Conservation (phyloP, 495 filamentous ascomycete genomes). For the Neurospora sp. region DNA sequence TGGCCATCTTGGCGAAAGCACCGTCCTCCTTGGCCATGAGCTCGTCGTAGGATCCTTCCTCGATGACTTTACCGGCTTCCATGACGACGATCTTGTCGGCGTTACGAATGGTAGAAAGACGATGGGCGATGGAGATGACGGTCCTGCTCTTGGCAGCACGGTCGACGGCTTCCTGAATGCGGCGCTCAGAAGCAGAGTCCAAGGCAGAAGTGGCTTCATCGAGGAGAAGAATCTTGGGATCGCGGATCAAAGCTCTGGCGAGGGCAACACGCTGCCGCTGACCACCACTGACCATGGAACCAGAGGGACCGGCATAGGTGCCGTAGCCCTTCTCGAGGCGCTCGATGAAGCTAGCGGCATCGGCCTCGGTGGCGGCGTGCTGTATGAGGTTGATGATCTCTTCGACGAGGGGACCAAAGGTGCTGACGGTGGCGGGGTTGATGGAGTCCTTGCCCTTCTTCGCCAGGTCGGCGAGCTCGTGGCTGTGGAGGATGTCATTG, state of each 20-base stretch:
- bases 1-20: slow-evolving; percentile 40
- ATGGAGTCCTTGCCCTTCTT: slow-evolving; percentile 7
- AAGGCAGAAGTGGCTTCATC: slow-evolving; percentile 88
- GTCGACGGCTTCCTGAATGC: slow-evolving; percentile 83
- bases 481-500: slow-evolving; percentile 8
- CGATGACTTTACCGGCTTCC: slow-evolving; percentile 65
- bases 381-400: slow-evolving; percentile 55
- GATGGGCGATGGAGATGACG: slow-evolving; percentile 87
- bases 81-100: slow-evolving; percentile 95
- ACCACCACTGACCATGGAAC: slow-evolving; percentile 78
- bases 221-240: slow-evolving; percentile 79
- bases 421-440: background rate
- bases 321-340: slow-evolving; percentile 77
- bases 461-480: slow-evolving; percentile 8
- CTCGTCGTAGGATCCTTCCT: slow-evolving; percentile 63
- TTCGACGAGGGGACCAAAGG: slow-evolving; percentile 23
- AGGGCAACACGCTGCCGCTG: slow-evolving; percentile 84
- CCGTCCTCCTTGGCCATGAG: slow-evolving; percentile 43
- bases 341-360: slow-evolving; percentile 79
- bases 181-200: slow-evolving; percentile 85
- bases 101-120: slow-evolving; percentile 87
- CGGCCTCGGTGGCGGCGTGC: slow-evolving; percentile 74
- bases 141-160: slow-evolving; percentile 72
- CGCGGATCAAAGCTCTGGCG: slow-evolving; percentile 75
- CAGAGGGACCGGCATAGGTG: slow-evolving; percentile 82